Conservation (phyloP, 2,329 filamentous ascomycete species). For the Pseudogymnoascus sp. region DNA sequence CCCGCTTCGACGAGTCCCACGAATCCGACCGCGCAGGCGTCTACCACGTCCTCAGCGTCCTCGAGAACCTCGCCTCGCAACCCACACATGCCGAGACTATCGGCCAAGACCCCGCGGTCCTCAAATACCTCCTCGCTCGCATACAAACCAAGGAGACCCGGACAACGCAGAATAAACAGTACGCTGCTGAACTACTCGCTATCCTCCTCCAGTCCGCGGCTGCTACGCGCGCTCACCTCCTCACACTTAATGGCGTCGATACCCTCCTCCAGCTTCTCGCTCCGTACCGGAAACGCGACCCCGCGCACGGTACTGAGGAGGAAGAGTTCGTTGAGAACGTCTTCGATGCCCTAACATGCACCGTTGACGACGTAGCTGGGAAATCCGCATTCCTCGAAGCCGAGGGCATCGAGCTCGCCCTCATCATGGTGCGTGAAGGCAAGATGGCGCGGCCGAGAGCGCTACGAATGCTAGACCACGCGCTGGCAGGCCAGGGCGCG, state of each 20-base stretch:
- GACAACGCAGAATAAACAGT: conserved; percentile 88
- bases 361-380: conserved; percentile 65
- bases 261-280: conserved; percentile 73
- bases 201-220: conserved; percentile 74
- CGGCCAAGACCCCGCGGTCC: conserved; percentile 55
- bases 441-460: conserved; percentile 74
- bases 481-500: conserved; percentile 50
- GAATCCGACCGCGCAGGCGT: conserved; percentile 74
- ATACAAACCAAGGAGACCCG: conserved; percentile 59
- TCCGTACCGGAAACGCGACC: conserved; percentile 77
- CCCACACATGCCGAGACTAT: conserved; percentile 61
- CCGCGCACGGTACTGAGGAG: conserved; percentile 75
- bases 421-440: conserved; percentile 86
- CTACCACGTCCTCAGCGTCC: conserved; percentile 72
- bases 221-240: conserved; percentile 55
- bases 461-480: conserved; percentile 77
- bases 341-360: conserved; percentile 76
- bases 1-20: conserved; percentile 66
- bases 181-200: conserved; percentile 82
- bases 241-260: conserved; percentile 64
- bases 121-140: conserved; percentile 70
- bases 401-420: conserved; percentile 82
- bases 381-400: conserved; percentile 79
- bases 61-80: conserved; percentile 79
- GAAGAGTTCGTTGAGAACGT: conserved; percentile 93